Evolutionary conservation across 169 alveolate species (phyloP), one percentile per base, ranked within the genome.

Genomic region (Babesia ovis): DNA sequence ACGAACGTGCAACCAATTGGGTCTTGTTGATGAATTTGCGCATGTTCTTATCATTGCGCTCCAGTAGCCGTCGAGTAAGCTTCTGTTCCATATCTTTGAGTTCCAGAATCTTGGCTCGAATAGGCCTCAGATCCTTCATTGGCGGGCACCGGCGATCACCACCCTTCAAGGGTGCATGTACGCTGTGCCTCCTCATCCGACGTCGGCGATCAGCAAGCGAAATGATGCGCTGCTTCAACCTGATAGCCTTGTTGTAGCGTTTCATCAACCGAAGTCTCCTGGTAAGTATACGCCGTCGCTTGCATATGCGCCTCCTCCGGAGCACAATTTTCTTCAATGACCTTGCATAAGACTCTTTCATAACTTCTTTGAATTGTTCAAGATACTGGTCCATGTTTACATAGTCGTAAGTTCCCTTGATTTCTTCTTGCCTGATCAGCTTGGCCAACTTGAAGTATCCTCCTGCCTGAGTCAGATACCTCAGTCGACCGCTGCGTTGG

Each of bases 391-490:
- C 55, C 83, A 79, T 79, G 39, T 70, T 55, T 22, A 34, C 32
- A 51, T 57, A 50, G 54, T 79, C 70, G 37, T 57, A 79, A 12
- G 77, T 71, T 11, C 87, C 87, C 64, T 79, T 39, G 35, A 79
- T 58, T 31, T 79, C 76, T 45, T 53, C 57, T 51, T 62, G 56
- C 34, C 87, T 37, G 22, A 79, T 8, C n/a, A 55, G 56, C 50
- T 79, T 45, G 45, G 72, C 54, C 41, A 79, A 45, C 83, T 79
- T 79, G 75, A 58, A 79, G 62, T 79, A 79, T 9, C 84, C 73
- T 9, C 87, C 87, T 11, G 84, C 76, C 43, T 79, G 87, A 6
- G 87, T 79, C 29, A 79, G 76, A 42, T 79, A 46, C 34, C 62
- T 39, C 1, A 79, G 45, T 37, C 83, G 31, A 22, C 87, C 87